Evolutionary conservation across 2,329 filamentous ascomycete genomes (phyloP).

Genomic region (Pyricularia pennisetigena): DNA sequence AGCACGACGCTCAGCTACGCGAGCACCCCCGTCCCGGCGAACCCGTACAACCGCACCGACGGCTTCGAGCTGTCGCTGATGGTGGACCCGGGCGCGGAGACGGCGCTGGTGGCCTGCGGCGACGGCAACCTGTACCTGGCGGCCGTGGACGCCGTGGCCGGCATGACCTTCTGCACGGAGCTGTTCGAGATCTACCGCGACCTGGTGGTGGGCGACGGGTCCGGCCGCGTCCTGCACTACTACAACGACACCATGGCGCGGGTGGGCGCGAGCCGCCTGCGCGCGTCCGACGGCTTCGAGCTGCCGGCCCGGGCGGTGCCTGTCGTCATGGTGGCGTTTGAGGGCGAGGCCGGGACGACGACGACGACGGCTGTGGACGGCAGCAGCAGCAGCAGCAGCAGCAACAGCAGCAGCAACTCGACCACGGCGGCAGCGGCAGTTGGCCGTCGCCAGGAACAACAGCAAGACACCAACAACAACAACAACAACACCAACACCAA

Average conservation of each 20-base stretch:
- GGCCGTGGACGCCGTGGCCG: slow-evolving; percentile 87
- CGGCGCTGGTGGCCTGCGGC: slow-evolving; percentile 19
- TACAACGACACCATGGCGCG: slow-evolving; percentile 21
- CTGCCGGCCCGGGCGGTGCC: slow-evolving; percentile 11
- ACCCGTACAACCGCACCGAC: slow-evolving; percentile 12
- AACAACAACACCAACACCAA: background rate
- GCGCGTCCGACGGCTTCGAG: slow-evolving; percentile 11
- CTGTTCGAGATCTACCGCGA: slow-evolving; percentile 14
- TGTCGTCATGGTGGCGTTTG: background rate
- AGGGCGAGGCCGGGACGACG: too few relatives aligned
- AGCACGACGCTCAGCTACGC: slow-evolving; percentile 9
- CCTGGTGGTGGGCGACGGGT: slow-evolving; percentile 8
- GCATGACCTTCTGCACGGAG: slow-evolving; percentile 66
- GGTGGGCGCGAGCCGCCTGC: slow-evolving; percentile 20
- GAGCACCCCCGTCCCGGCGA: slow-evolving; percentile 1
- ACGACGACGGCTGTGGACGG: too few relatives aligned
- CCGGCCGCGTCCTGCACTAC: slow-evolving; percentile 19
- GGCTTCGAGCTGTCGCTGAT: slow-evolving; percentile 14
- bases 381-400: too few relatives aligned
- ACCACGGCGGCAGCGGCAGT: background rate
- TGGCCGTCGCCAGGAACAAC: background rate
- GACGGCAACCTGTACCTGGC: slow-evolving; percentile 48
- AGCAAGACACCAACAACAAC: too few relatives aligned
- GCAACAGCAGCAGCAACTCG: too few relatives aligned
- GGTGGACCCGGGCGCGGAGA: slow-evolving; percentile 10